Conservation (phyloP, 108 stramenopile species). For the Skeletonema tropicum region DNA sequence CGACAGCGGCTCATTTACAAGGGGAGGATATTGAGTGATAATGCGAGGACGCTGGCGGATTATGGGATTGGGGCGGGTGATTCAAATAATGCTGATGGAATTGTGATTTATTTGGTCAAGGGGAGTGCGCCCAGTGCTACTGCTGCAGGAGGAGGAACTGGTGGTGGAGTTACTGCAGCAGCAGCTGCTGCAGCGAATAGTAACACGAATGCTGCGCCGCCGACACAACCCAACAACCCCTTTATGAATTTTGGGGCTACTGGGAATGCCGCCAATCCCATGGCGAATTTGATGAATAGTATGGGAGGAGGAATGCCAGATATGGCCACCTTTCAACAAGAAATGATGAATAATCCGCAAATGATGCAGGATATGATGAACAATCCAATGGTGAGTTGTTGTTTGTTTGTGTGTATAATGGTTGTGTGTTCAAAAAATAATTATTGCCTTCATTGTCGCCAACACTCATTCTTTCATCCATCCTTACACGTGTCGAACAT, state of each 20-base stretch:
- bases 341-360: constrained; percentile 59
- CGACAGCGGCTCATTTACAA: constrained; percentile 93
- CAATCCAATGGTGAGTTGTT: constrained; percentile 66
- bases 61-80: constrained; percentile 59
- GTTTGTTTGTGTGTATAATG: too few relatives aligned
- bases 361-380: constrained; percentile 80
- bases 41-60: constrained; percentile 57
- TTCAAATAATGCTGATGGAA: constrained; percentile 17
- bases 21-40: constrained; percentile 92
- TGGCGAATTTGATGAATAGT: constrained; percentile 38
- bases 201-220: constrained; percentile 7
- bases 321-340: constrained; percentile 32
- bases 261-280: constrained; percentile 13
- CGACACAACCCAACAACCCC: constrained; percentile 28
- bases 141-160: constrained; percentile 3
- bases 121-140: constrained; percentile 33
- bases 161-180: not conserved
- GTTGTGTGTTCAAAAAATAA: too few relatives aligned
- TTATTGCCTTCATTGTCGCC: not conserved
- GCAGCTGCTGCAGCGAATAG: constrained; percentile 1
- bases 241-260: constrained; percentile 25
- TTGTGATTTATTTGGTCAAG: constrained; percentile 74
- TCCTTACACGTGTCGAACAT: too few relatives aligned
- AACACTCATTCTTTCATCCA: not conserved
- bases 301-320: constrained; percentile 33